Conservation (phyloP, 345 rosid species). For the Angophora floribunda region DNA sequence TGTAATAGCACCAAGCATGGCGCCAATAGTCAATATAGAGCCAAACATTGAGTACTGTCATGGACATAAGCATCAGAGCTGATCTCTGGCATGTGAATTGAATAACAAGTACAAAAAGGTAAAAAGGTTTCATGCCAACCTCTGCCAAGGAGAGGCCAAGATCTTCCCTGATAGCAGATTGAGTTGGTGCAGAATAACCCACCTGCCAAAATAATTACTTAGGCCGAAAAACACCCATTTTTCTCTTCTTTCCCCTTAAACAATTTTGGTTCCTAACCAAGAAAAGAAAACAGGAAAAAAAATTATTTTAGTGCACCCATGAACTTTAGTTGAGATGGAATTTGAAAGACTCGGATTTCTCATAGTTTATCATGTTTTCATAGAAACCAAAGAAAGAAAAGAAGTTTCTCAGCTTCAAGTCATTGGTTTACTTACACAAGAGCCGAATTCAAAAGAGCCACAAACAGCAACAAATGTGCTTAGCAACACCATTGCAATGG, state of each 20-base stretch:
- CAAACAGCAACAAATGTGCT: slow-evolving; percentile 81
- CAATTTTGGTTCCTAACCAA: slow-evolving; percentile 13
- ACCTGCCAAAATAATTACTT: slow-evolving; percentile 52
- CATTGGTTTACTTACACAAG: slow-evolving; percentile 57
- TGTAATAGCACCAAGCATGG: slow-evolving; percentile 86
- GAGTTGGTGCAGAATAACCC: slow-evolving; percentile 93
- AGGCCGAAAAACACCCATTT: slow-evolving; percentile 10
- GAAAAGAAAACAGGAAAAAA: neutral
- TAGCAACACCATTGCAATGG: slow-evolving; percentile 52
- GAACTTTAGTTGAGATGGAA: neutral
- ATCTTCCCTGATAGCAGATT: slow-evolving; percentile 75
- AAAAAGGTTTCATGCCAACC: slow-evolving; percentile 21
- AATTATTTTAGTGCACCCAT: neutral
- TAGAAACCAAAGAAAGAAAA: neutral
- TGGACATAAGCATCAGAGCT: neutral
- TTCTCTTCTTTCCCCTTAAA: neutral
- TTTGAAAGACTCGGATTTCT: neutral
- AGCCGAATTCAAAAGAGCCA: slow-evolving; percentile 86
- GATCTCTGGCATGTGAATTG: neutral
- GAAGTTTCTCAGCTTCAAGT: neutral
- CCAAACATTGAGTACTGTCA: slow-evolving; percentile 87
- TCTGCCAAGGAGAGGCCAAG: slow-evolving; percentile 62
- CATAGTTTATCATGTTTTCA: neutral
- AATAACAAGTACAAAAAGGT: neutral
- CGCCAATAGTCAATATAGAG: slow-evolving; percentile 89